A percentile compares a stretch with the other conserved stretches of the same genome.
Conservation (phyloP, 805 yeast genomes). For the Metschnikowia aberdeeniae region DNA sequence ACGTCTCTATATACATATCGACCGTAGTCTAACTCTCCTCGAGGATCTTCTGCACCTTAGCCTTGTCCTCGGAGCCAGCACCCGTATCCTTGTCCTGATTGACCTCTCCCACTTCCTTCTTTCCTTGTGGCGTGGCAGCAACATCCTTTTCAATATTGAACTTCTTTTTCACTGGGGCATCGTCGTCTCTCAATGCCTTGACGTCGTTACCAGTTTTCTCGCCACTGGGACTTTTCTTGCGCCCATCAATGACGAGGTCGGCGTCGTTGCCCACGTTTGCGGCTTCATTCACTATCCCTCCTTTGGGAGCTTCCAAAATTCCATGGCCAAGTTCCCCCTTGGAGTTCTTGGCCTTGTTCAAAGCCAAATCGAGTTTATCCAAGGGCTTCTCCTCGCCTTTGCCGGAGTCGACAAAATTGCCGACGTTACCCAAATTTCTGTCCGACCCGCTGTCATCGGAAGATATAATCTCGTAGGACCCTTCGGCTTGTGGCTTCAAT, state of each 20-base stretch:
- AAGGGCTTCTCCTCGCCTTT: conserved; percentile 30
- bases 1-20: neutral
- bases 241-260: conserved; percentile 20
- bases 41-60: conserved; percentile 8
- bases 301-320: conserved; percentile 42
- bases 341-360: conserved; percentile 34
- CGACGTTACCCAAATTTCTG: conserved; percentile 25
- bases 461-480: conserved; percentile 25
- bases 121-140: neutral
- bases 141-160: neutral
- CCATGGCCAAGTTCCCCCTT: conserved; percentile 39
- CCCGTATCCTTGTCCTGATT: neutral
- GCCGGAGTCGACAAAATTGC: conserved; percentile 24
- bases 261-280: conserved; percentile 41
- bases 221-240: conserved; percentile 4
- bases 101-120: neutral
- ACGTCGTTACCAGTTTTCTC: conserved; percentile 9
- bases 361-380: conserved; percentile 34
- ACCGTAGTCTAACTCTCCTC: conserved; percentile 6
- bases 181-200: conserved; percentile 10
- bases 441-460: conserved; percentile 6
- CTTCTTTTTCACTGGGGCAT: neutral
- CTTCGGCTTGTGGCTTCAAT: conserved; percentile 25
- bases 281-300: conserved; percentile 45
- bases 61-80: conserved; percentile 5